Conservation (phyloP, 139 green algal species). For the Volvox africanus region DNA sequence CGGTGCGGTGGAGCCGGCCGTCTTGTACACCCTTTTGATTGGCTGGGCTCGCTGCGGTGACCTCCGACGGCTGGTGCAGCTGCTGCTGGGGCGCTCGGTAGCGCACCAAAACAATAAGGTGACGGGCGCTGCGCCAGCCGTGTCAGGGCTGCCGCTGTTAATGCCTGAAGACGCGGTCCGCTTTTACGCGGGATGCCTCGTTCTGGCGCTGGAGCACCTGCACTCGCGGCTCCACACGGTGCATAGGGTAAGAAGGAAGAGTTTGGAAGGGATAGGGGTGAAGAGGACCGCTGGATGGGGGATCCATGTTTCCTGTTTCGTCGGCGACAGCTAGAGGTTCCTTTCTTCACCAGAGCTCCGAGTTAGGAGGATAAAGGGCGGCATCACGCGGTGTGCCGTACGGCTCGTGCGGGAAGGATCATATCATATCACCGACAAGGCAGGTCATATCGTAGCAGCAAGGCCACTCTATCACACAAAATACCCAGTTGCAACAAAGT, state of each 20-base stretch:
- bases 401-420: too few relatives aligned
- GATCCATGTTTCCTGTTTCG: too few relatives aligned
- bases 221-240: constrained; percentile 17
- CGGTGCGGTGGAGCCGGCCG: neutral
- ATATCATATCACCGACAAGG: too few relatives aligned
- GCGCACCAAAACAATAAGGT: constrained; percentile 2
- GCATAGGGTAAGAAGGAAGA: constrained; percentile 23
- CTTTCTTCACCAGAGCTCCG: too few relatives aligned
- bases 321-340: too few relatives aligned
- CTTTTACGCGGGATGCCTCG: constrained; percentile 42
- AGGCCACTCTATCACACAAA: too few relatives aligned
- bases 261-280: neutral
- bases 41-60: constrained; percentile 46
- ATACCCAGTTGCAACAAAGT: too few relatives aligned
- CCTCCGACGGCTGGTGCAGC: constrained; percentile 38
- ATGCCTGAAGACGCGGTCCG: constrained; percentile 24
- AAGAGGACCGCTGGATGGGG: neutral
- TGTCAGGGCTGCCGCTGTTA: neutral
- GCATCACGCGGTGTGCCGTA: too few relatives aligned
- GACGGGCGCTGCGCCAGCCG: neutral
- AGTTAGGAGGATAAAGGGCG: too few relatives aligned
- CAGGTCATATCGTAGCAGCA: too few relatives aligned
- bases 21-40: constrained; percentile 20
- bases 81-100: constrained; percentile 8
- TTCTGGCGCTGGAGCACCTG: constrained; percentile 49